Percentiles rank a stretch among this genome's conserved stretches.
These are phyloP conservation scores for Cylindrotheca closterium DNA, from an alignment of 108 stramenopile genomes.

Conservation along the genomic window DNA sequence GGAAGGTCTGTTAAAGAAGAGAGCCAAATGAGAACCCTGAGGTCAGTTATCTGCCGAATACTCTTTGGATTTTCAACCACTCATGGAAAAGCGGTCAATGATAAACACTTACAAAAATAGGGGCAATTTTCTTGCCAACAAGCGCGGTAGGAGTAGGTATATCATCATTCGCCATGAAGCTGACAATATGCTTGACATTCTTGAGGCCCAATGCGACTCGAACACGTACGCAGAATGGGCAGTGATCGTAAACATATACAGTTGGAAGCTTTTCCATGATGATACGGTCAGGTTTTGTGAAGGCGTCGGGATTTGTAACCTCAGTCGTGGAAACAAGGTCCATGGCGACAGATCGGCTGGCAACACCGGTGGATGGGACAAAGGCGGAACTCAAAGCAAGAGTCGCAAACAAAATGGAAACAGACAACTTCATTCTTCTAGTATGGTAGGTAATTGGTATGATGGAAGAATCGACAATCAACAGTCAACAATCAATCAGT, in stretches of 20 bases:
- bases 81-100: not conserved
- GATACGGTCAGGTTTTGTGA: slow-evolving; percentile 32
- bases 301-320: not conserved
- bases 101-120: slow-evolving; percentile 83
- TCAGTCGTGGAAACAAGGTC: not conserved
- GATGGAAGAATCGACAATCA: too few relatives aligned
- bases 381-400: too few relatives aligned
- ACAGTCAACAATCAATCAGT: too few relatives aligned
- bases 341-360: not conserved
- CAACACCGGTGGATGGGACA: too few relatives aligned
- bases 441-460: too few relatives aligned
- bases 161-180: slow-evolving; percentile 95
- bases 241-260: slow-evolving; percentile 96
- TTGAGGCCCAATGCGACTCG: slow-evolving; percentile 93
- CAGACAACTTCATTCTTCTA: too few relatives aligned
- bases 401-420: too few relatives aligned
- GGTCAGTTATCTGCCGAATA: not conserved
- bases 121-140: slow-evolving; percentile 96
- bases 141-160: slow-evolving; percentile 82
- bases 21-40: slow-evolving; percentile 3
- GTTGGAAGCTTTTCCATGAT: slow-evolving; percentile 63
- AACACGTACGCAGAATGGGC: slow-evolving; percentile 96
- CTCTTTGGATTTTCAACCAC: too few relatives aligned
- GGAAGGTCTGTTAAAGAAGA: slow-evolving; percentile 42
- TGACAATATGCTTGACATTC: slow-evolving; percentile 83